Base-by-base conservation (phyloP, 345 rosid genomes). In the Eucalyptus sp. region DNA sequence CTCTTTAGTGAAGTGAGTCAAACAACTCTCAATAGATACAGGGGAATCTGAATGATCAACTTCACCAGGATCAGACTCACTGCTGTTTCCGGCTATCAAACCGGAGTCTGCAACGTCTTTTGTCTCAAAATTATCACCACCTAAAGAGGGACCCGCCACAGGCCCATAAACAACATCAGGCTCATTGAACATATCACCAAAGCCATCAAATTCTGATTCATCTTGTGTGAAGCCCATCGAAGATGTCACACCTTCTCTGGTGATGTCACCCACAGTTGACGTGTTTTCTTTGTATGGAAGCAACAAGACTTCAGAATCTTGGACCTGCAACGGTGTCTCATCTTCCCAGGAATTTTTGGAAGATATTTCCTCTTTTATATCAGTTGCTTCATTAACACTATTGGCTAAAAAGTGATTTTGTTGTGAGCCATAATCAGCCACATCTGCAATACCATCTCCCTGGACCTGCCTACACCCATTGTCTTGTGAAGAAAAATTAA, bases 1-100 rank as follows among this genome's bases (percentile, higher is more conserved):
- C 86, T 95, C 95, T 93, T 96, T 95, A 86, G 96, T 92, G 89
- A 96, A 97, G 91, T 95, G 97, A 91, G 94, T 90, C 93, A 98
- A 95, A 90, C 99, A 98, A 86, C 98, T 96, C 93, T 97, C 99
- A 9, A 98, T 93, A 81, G 99, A 96, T 88, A 97, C 98, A 0
- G 98, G 97, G 89, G 98, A 95, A 93, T 94, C 94, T 37, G 97
- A 91, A 91, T 98, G 90, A 93, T 96, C 99, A 88, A 98, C 98
- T 91, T 98, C 98, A 89, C 94, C 98, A 25, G 98, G 98, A 92
- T 98, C 99, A 89, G 99, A 97, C 46, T 96, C 99, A 87, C 99
- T 96, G 91, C 90, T 91, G 88, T 89, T 93, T 85, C 90, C 94
- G 5, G 94, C 93, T 81, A 89, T 88, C 91, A 94, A 91, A 91